Evolutionary conservation across 2,329 filamentous ascomycete species (phyloP).

Genomic region (Beauveria caledonica): DNA sequence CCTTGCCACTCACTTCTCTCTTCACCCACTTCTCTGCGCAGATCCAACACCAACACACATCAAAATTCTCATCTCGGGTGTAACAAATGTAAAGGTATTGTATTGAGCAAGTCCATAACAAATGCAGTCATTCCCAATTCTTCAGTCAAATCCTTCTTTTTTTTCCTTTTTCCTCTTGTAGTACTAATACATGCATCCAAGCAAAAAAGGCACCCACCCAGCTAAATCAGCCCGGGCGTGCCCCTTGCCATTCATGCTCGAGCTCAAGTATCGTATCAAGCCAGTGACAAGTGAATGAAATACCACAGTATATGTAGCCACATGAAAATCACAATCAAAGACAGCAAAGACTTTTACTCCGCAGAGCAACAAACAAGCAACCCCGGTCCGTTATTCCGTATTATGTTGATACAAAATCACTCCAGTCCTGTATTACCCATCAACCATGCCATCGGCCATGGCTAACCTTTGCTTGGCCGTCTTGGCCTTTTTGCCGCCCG

Average conservation of each 20-base stretch:
- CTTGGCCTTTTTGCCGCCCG: conserved; percentile 50
- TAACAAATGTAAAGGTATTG: background rate
- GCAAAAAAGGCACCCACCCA: background rate
- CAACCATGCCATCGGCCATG: conserved; percentile 52
- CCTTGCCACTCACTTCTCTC: background rate
- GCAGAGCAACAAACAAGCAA: conserved; percentile 2
- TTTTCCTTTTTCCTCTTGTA: background rate
- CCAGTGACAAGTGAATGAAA: background rate
- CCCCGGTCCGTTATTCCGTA: conserved; percentile 1
- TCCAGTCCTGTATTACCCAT: conserved; percentile 14
- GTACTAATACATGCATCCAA: conserved; percentile 10
- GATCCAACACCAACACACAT: background rate
- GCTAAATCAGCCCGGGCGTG: background rate
- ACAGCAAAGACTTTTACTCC: conserved; percentile 3
- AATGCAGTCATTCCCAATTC: background rate
- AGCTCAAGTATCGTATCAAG: background rate
- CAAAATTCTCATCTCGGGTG: background rate
- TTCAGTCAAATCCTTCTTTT: background rate
- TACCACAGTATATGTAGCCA: background rate
- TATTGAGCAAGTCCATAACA: conserved; percentile 3
- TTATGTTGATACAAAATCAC: conserved; percentile 12
- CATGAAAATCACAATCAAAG: background rate
- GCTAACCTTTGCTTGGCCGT: conserved; percentile 61
- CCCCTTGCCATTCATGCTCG: background rate
- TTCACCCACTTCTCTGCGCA: background rate